These are phyloP conservation scores for Gossypium mustelinum DNA, from an alignment of 345 rosid genomes.

Conservation along the genomic window DNA sequence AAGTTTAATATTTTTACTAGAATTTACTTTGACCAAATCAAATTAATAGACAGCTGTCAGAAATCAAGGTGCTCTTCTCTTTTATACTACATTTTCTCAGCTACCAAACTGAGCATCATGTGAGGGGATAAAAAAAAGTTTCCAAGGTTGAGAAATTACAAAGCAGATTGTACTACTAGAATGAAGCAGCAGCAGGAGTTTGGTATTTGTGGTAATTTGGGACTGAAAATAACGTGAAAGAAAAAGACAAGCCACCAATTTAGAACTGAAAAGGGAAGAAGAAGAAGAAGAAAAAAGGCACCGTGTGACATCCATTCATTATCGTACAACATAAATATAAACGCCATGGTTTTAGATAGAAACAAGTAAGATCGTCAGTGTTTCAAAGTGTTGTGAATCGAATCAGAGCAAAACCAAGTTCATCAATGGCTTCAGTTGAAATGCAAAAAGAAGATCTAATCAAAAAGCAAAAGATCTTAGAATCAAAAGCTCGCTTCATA, in stretches of 20 bases:
- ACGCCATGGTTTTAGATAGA: neutral
- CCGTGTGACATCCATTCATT: neutral
- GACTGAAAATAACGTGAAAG: neutral
- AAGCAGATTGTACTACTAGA: constrained; percentile 1
- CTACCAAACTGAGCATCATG: constrained; percentile 12
- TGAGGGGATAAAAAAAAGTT: neutral
- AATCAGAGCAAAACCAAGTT: constrained; percentile 4
- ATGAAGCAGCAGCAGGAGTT: neutral
- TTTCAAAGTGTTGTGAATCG: constrained; percentile 1
- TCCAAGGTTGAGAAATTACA: neutral
- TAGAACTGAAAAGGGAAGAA: neutral
- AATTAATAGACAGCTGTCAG: constrained; percentile 3
- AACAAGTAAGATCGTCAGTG: constrained; percentile 1
- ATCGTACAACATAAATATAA: neutral
- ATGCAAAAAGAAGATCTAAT: constrained; percentile 21
- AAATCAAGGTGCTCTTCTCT: neutral
- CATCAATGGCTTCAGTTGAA: constrained; percentile 8
- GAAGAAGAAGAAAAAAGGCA: neutral
- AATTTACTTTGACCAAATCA: neutral
- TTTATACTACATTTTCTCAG: neutral
- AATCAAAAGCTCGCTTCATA: constrained; percentile 11
- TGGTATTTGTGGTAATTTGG: neutral
- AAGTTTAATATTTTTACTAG: neutral
- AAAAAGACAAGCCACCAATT: neutral
- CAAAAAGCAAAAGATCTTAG: constrained; percentile 18